phyloP scores from a whole-genome alignment of 192 early-diverging fungal genomes.

The Entomortierella parvispora region DNA sequence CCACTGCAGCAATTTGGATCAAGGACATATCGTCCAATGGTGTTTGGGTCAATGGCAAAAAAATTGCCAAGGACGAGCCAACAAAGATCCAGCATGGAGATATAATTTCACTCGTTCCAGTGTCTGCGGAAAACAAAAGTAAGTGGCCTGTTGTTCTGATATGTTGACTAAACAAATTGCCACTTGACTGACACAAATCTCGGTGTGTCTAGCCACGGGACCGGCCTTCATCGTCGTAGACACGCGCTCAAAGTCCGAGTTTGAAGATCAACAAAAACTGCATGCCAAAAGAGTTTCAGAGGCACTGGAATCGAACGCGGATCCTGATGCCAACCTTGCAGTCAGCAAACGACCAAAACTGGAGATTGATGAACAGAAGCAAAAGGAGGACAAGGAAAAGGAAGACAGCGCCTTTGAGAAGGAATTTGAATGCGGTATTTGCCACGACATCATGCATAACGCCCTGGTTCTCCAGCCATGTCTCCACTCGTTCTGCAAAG shows the following conservation, averaged over 20 bases:
- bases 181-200: background rate
- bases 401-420: conserved; percentile 36
- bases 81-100: conserved; percentile 25
- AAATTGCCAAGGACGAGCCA: conserved; percentile 18
- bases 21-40: conserved; percentile 41
- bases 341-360: conserved; percentile 25
- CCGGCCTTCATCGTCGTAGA: conserved; percentile 30
- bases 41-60: conserved; percentile 38
- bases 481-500: conserved; percentile 44
- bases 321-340: conserved; percentile 12
- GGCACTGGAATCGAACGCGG: background rate
- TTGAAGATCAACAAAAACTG: background rate
- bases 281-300: conserved; percentile 19
- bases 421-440: conserved; percentile 46
- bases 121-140: background rate
- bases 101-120: conserved; percentile 29
- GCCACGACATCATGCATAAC: conserved; percentile 51
- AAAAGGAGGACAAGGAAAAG: conserved; percentile 13
- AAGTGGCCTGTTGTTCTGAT: background rate
- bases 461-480: conserved; percentile 46
- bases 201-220: background rate
- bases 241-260: conserved; percentile 5
- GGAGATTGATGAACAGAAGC: background rate
- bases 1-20: conserved; percentile 26
- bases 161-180: background rate